A percentile compares a stretch with the other conserved stretches of the same genome.
Evolutionary conservation across 495 filamentous ascomycete genomes (phyloP).

Genomic region (Endocarpon pusillum): DNA sequence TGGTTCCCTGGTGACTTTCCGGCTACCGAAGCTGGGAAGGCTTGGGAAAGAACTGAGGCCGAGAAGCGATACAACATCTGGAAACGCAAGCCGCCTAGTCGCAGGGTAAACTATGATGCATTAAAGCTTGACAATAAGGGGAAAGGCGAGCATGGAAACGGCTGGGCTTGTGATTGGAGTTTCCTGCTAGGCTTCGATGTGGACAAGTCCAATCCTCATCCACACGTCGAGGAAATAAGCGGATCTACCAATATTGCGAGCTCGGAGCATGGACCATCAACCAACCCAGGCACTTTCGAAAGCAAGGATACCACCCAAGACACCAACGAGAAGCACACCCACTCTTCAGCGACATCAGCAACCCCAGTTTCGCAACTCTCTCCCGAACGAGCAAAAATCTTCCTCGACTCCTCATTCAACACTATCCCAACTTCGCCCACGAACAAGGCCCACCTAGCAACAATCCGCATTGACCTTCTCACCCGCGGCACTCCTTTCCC

Average conservation of each 20-base stretch:
- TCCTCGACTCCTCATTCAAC: slow-evolving; percentile 9
- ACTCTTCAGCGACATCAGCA: slow-evolving; percentile 19
- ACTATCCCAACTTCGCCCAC: slow-evolving; percentile 4
- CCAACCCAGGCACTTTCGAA: slow-evolving; percentile 4
- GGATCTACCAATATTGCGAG: slow-evolving; percentile 4
- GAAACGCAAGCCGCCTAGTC: slow-evolving; percentile 68
- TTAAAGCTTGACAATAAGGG: slow-evolving; percentile 51
- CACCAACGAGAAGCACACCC: slow-evolving; percentile 2
- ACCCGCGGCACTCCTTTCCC: slow-evolving; percentile 40
- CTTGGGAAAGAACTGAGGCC: slow-evolving; percentile 56
- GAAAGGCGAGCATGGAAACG: slow-evolving; percentile 70
- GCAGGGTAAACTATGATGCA: slow-evolving; percentile 56
- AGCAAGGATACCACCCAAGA: slow-evolving; percentile 1
- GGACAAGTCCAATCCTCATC: slow-evolving; percentile 1
- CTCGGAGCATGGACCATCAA: slow-evolving; percentile 8
- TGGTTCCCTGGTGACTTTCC: slow-evolving; percentile 88
- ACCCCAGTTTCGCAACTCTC: slow-evolving; percentile 13
- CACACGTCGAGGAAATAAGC: slow-evolving; percentile 5
- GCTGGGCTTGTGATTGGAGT: slow-evolving; percentile 83
- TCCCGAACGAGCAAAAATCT: slow-evolving; percentile 12
- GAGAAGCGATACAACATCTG: slow-evolving; percentile 44
- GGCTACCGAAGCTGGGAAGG: slow-evolving; percentile 61
- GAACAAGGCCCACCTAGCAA: slow-evolving; percentile 26
- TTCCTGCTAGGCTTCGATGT: slow-evolving; percentile 26
- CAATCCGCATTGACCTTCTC: slow-evolving; percentile 40